Percentiles rank a stretch among this genome's conserved stretches.
These are phyloP conservation scores for Trichoderma cornu-damae DNA, from an alignment of 2,329 filamentous ascomycete species.

Conservation along the genomic window DNA sequence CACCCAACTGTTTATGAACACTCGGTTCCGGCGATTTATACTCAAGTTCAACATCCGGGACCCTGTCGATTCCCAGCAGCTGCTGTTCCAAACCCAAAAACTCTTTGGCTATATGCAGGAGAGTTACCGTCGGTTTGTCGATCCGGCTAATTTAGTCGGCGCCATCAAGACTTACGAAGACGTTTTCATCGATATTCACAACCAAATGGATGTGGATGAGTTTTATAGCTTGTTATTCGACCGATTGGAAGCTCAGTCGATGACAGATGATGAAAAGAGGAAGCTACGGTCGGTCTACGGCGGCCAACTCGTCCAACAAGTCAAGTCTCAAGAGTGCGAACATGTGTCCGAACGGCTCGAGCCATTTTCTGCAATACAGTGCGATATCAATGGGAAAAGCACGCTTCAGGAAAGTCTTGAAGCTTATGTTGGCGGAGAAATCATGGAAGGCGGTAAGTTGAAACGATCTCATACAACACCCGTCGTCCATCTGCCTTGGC, in stretches of 20 bases:
- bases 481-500: background rate
- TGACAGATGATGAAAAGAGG: conserved; percentile 61
- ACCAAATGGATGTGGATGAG: conserved; percentile 97
- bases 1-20: conserved; percentile 94
- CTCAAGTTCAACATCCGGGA: conserved; percentile 58
- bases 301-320: conserved; percentile 86
- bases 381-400: conserved; percentile 89
- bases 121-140: conserved; percentile 65
- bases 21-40: conserved; percentile 80
- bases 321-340: conserved; percentile 88
- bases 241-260: conserved; percentile 79
- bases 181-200: conserved; percentile 73
- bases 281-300: conserved; percentile 80
- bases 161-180: conserved; percentile 81
- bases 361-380: conserved; percentile 89
- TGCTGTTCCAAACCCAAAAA: conserved; percentile 72
- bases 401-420: conserved; percentile 80
- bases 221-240: conserved; percentile 95
- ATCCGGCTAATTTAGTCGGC: conserved; percentile 66
- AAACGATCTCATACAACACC: background rate
- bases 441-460: conserved; percentile 78
- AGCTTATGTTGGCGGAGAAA: conserved; percentile 93
- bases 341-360: conserved; percentile 90
- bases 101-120: conserved; percentile 86
- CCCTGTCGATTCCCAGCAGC: conserved; percentile 51